phyloP scores from a whole-genome alignment of 805 yeast species.

The Suhomyces xylopsoci region DNA sequence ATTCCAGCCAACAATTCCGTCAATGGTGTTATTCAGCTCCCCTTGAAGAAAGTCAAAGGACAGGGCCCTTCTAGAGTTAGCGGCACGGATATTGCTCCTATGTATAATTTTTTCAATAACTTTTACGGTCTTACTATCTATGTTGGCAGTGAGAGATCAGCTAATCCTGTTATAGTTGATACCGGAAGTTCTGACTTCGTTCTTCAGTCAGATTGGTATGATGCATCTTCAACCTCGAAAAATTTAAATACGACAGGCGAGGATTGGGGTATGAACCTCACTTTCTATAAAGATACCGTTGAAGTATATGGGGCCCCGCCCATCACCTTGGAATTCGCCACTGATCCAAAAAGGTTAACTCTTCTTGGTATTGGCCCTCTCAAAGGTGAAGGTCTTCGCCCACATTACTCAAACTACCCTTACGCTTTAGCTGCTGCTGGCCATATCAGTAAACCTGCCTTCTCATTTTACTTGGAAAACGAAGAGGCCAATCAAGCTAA shows the following conservation, averaged over 20 bases:
- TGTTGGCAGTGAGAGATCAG: background rate
- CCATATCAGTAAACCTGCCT: no score
- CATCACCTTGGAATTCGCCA: no score
- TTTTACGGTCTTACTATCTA: no score
- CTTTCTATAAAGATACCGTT: background rate
- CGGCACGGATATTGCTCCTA: no score
- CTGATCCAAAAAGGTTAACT: no score
- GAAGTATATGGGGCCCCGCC: no score
- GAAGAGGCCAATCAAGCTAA: no score
- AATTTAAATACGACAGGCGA: background rate
- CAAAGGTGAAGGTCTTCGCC: background rate
- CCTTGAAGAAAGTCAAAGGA: background rate
- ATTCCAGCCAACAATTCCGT: background rate
- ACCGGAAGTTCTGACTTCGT: background rate
- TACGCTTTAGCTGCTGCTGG: background rate
- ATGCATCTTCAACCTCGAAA: background rate
- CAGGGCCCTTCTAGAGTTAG: background rate
- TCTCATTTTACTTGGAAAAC: background rate
- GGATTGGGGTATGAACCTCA: background rate
- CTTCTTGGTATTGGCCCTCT: background rate
- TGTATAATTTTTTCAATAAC: no score
- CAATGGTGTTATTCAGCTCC: background rate
- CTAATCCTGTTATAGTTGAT: no score
- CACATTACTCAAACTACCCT: no score
- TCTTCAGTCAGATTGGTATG: no score